Percentiles rank a stretch among this genome's conserved stretches.
phyloP scores from a whole-genome alignment of 129 eudicot species.

The Dittrichia graveolens region DNA sequence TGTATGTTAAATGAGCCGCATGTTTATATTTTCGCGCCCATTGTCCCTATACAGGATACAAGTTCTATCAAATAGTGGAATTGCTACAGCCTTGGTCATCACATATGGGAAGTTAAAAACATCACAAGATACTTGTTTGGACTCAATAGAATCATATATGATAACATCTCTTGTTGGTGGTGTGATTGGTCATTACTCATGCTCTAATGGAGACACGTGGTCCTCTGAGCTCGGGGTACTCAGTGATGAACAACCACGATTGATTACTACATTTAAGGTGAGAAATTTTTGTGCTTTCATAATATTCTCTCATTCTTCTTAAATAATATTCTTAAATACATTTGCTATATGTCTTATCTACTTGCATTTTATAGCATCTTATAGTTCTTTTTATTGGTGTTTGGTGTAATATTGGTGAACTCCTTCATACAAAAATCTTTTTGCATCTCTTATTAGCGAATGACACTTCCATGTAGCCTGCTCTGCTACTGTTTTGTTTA shows the following conservation, averaged over 20 bases:
- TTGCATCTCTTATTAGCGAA: neutral
- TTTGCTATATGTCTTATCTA: constrained; percentile 14
- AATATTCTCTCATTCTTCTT: neutral
- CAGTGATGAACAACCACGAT: constrained; percentile 82
- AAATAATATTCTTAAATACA: neutral
- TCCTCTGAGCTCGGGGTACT: constrained; percentile 96
- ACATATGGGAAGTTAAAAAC: constrained; percentile 58
- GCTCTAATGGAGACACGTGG: constrained; percentile 98
- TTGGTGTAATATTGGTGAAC: neutral
- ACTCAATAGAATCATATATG: constrained; percentile 62
- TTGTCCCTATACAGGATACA: constrained; percentile 69
- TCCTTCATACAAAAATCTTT: neutral
- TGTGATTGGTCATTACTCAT: constrained; percentile 87
- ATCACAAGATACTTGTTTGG: constrained; percentile 72
- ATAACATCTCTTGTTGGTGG: constrained; percentile 76
- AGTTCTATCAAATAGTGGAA: constrained; percentile 79
- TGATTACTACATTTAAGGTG: constrained; percentile 91
- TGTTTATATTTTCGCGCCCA: neutral
- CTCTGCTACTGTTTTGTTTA: neutral
- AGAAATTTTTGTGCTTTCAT: constrained; percentile 8
- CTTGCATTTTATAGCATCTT: neutral
- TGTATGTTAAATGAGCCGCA: neutral
- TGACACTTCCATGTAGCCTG: neutral
- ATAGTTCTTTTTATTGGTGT: neutral
- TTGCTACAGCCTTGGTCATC: constrained; percentile 62